Base-by-base conservation (phyloP, 228 moss, liverwort and hornwort genomes). In the Sphagnum magellanicum region DNA sequence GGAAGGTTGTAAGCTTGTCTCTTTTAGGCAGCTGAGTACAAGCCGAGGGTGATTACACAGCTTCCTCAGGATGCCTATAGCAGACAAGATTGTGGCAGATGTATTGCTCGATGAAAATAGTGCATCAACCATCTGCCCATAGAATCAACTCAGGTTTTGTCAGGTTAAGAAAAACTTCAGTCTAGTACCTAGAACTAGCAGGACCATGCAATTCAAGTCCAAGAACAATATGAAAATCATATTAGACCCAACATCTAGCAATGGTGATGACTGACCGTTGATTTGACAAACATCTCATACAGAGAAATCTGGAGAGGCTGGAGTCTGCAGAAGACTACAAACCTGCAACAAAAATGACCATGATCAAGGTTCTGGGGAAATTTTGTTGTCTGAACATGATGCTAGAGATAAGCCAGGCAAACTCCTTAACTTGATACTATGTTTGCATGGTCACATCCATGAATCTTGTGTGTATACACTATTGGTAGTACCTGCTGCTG, bases 1-100 rank as follows among this genome's bases (percentile, higher is more conserved):
- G 47, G 59, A 78, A 50, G 52, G 66, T 68, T 71, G 68, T 68
- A 73, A 61, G 61, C 60, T 74, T 51, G 69, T 71, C 53, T 67
- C 82, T 60, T 82, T 78, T 53, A 89, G 68, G 49, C 84, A 83
- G 51, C 66, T 74, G 67, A 70, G 77, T 58, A 81, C 73, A 60
- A 94, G 93, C 69, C 76, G 78, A 61, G 93, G 93, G 74, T 94
- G 91, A 75, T 88, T 88, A 79, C 93, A 94, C 60, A 94, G 82
- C 79, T 94, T 94, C 71, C 93, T 85, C 49, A 91, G 65, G 11
- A 89, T 83, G 50, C 85, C 89, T 69, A 94, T 94, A 53, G 93
- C 89, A 64, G 93, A 87, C 61, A 91, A 68, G 46, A 89, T 84
- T 64, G 78, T 77, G 69, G 87, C 87, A 65, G 91, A 84, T 48